A percentile compares a stretch with the other conserved stretches of the same genome.
These are phyloP conservation scores for Colletotrichum cereale DNA, from an alignment of 2,329 filamentous ascomycete species.

Conservation along the genomic window DNA sequence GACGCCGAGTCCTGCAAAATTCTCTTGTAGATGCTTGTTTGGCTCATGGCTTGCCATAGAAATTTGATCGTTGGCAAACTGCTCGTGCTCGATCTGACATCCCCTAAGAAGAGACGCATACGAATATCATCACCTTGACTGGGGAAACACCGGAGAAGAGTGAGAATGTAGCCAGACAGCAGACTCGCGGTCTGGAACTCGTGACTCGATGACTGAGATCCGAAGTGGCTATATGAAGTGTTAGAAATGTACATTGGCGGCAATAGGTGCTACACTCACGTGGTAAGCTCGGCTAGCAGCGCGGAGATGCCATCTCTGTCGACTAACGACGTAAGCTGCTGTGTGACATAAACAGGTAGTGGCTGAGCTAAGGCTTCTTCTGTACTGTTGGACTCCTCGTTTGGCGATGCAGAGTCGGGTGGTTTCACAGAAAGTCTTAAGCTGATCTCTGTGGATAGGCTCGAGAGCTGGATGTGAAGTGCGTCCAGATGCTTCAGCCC, in stretches of 20 bases:
- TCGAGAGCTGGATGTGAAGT: slow-evolving; percentile 66
- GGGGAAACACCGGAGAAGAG: slow-evolving; percentile 87
- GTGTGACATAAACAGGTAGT: slow-evolving; percentile 70
- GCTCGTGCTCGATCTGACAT: slow-evolving; percentile 62
- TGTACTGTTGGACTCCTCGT: slow-evolving; percentile 24
- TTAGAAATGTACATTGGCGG: slow-evolving; percentile 3
- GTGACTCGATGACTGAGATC: slow-evolving; percentile 45
- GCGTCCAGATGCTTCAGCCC: slow-evolving; percentile 62
- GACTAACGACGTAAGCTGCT: slow-evolving; percentile 77
- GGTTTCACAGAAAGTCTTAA: slow-evolving; percentile 52
- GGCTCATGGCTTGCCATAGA: slow-evolving; percentile 78
- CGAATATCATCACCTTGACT: slow-evolving; percentile 86
- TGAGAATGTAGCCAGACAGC: slow-evolving; percentile 88
- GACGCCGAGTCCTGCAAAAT: slow-evolving; percentile 34
- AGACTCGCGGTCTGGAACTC: slow-evolving; percentile 62
- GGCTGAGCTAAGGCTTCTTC: slow-evolving; percentile 49
- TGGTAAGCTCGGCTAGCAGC: slow-evolving; percentile 56
- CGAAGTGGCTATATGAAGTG: slow-evolving; percentile 29
- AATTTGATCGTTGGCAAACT: slow-evolving; percentile 79
- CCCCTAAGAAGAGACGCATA: slow-evolving; percentile 91
- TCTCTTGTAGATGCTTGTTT: slow-evolving; percentile 50
- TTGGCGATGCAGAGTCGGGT: slow-evolving; percentile 19
- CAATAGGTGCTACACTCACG: slow-evolving; percentile 4
- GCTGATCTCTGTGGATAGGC: slow-evolving; percentile 64
- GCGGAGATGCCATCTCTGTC: slow-evolving; percentile 80